phyloP scores from a whole-genome alignment of 2,329 filamentous ascomycete species.

The Talaromyces pinophilus region DNA sequence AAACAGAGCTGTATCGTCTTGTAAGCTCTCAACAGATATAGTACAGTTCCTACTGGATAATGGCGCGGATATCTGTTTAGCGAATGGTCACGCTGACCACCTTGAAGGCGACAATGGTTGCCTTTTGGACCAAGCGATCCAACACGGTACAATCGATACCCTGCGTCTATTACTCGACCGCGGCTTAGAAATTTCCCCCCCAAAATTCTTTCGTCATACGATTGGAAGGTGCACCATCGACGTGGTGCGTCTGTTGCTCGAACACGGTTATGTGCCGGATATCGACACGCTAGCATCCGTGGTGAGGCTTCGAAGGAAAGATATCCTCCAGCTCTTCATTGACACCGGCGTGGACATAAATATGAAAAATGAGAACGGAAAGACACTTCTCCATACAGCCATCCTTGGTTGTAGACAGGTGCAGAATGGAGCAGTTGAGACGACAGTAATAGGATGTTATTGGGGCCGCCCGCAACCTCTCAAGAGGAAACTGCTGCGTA shows the following conservation, averaged over 20 bases:
- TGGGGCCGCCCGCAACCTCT: background rate
- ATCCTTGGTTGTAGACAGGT: background rate
- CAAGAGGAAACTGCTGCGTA: background rate
- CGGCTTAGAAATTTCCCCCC: background rate
- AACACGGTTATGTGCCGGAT: background rate
- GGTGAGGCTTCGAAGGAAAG: background rate
- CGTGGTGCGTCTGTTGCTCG: background rate
- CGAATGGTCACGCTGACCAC: background rate
- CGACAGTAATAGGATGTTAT: too few species aligned
- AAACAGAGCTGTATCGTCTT: background rate
- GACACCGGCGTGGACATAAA: background rate
- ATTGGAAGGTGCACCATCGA: background rate
- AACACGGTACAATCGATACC: background rate
- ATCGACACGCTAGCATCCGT: background rate
- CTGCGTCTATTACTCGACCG: background rate
- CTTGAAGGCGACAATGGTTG: background rate
- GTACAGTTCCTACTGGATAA: background rate
- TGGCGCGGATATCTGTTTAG: background rate
- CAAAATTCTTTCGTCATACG: background rate
- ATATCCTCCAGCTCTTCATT: background rate
- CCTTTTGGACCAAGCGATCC: background rate
- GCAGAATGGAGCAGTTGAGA: too few species aligned
- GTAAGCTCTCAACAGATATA: background rate
- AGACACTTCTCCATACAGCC: background rate
- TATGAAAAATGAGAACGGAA: background rate